A percentile compares a stretch with the other conserved stretches of the same genome.
phyloP scores from a whole-genome alignment of 805 yeast species.

The Monosporozyma aquatica region DNA sequence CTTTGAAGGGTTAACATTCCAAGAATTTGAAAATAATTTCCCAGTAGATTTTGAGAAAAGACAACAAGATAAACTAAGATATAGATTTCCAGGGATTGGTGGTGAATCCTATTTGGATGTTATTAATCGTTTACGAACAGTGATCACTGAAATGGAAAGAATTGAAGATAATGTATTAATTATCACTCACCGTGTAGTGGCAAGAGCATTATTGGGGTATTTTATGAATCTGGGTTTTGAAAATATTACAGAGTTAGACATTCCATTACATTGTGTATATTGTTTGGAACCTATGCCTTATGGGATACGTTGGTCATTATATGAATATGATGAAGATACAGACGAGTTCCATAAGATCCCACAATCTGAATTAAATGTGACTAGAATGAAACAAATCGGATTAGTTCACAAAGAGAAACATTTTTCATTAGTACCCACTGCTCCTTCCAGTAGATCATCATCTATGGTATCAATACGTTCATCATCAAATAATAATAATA shows the following conservation, averaged over 20 bases:
- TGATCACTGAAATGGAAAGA: slow-evolving; percentile 87
- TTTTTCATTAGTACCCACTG: slow-evolving; percentile 69
- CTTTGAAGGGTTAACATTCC: slow-evolving; percentile 87
- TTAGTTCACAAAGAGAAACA: slow-evolving; percentile 58
- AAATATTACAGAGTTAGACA: slow-evolving; percentile 80
- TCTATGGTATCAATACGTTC: slow-evolving; percentile 1
- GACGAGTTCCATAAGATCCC: slow-evolving; percentile 71
- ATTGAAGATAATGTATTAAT: slow-evolving; percentile 78
- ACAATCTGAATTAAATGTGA: slow-evolving; percentile 33
- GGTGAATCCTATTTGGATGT: slow-evolving; percentile 95
- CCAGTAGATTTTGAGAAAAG: slow-evolving; percentile 79
- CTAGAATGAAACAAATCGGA: slow-evolving; percentile 58
- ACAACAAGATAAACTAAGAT: slow-evolving; percentile 65
- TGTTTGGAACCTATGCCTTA: slow-evolving; percentile 88
- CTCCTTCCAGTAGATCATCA: slow-evolving; percentile 36
- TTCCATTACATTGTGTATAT: slow-evolving; percentile 86
- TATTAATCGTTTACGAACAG: slow-evolving; percentile 77
- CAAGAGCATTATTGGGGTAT: slow-evolving; percentile 79
- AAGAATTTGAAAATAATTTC: slow-evolving; percentile 60
- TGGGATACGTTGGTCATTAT: slow-evolving; percentile 88
- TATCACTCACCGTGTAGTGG: slow-evolving; percentile 84
- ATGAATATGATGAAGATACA: slow-evolving; percentile 68
- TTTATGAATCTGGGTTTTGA: slow-evolving; percentile 75
- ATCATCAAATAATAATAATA: not conserved
- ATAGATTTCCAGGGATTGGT: slow-evolving; percentile 94